Evolutionary conservation across 345 rosid species (phyloP).

Genomic region (Bruguiera gymnorhiza): DNA sequence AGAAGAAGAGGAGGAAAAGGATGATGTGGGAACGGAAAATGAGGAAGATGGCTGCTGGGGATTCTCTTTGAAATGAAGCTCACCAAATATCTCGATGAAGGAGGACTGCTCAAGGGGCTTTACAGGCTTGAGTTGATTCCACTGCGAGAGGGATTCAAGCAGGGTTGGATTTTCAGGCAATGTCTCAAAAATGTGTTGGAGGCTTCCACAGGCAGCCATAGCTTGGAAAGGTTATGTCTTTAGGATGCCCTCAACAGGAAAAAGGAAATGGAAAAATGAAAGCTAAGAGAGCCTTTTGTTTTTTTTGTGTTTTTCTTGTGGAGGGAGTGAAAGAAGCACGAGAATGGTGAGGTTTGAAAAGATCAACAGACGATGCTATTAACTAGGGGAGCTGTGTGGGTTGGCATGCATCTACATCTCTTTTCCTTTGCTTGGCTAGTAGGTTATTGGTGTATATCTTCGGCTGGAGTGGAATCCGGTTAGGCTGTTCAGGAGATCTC

Average conservation of each 20-base stretch:
- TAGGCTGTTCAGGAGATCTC: slow-evolving; percentile 27
- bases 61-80: slow-evolving; percentile 61
- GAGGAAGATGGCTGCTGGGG: slow-evolving; percentile 15
- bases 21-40: neutral
- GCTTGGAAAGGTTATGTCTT: slow-evolving; percentile 3
- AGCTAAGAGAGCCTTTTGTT: neutral
- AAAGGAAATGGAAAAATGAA: neutral
- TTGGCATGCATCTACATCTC: too few relatives aligned
- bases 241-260: neutral
- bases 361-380: slow-evolving; percentile 36
- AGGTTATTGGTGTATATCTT: slow-evolving; percentile 13
- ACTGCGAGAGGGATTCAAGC: slow-evolving; percentile 54
- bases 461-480: slow-evolving; percentile 38
- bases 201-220: slow-evolving; percentile 76
- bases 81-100: slow-evolving; percentile 64
- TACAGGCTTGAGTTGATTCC: slow-evolving; percentile 51
- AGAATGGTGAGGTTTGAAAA: slow-evolving; percentile 30
- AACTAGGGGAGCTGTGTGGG: slow-evolving; percentile 23
- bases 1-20: neutral
- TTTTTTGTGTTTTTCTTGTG: neutral
- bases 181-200: slow-evolving; percentile 63
- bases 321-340: slow-evolving; percentile 25
- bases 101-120: slow-evolving; percentile 45
- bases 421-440: neutral
- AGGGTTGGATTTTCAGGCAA: slow-evolving; percentile 48